These are phyloP conservation scores for Escallonia herrerae DNA, from an alignment of 129 eudicot species.

Conservation along the genomic window DNA sequence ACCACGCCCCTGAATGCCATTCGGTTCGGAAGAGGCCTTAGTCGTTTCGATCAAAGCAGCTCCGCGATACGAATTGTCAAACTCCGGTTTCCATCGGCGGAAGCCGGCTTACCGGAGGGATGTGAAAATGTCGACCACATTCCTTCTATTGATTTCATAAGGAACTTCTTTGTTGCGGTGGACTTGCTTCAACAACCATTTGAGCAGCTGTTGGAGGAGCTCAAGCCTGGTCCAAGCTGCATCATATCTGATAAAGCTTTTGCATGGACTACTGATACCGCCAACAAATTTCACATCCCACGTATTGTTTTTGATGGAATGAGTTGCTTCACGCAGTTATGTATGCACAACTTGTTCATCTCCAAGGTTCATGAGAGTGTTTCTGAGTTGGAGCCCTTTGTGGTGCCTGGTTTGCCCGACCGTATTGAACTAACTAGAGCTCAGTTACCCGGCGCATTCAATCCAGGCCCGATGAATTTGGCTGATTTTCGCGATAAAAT, in stretches of 20 bases:
- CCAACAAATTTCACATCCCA: constrained; percentile 42
- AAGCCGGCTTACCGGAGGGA: constrained; percentile 55
- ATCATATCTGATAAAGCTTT: constrained; percentile 36
- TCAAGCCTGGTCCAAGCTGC: constrained; percentile 41
- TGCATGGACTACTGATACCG: constrained; percentile 42
- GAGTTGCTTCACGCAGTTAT: constrained; percentile 26
- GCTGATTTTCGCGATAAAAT: constrained; percentile 26
- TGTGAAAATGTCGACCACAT: constrained; percentile 46
- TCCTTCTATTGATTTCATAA: constrained; percentile 11
- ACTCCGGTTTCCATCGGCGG: constrained; percentile 25
- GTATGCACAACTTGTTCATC: constrained; percentile 19
- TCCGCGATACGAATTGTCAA: no score
- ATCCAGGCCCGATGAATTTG: constrained; percentile 27
- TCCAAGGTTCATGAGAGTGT: constrained; percentile 12
- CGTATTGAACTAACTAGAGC: constrained; percentile 12
- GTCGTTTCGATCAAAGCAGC: no score
- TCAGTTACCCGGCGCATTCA: constrained; percentile 28
- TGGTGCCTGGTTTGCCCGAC: constrained; percentile 32
- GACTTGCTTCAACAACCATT: constrained; percentile 37
- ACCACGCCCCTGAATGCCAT: constrained; percentile 46
- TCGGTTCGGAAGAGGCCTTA: no score
- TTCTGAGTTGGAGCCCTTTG: constrained; percentile 15
- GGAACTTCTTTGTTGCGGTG: constrained; percentile 16
- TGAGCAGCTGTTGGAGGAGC: constrained; percentile 9
- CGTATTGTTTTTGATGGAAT: constrained; percentile 44